Base-by-base conservation (phyloP, 139 green algal species). In the Chlamydomonas schloesseri region DNA sequence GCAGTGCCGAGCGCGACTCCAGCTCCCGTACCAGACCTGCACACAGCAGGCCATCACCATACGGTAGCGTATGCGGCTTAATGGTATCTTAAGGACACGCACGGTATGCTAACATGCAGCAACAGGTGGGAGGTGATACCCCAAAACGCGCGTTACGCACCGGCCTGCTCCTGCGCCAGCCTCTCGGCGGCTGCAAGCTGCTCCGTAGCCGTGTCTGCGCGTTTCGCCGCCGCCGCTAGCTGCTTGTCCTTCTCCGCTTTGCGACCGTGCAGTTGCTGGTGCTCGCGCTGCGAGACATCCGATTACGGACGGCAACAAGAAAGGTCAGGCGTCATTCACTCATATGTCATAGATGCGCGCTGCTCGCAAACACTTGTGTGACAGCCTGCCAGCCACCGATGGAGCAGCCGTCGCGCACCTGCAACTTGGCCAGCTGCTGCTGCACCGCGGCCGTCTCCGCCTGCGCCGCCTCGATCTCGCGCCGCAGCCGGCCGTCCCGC, bases 241-340 rank as follows among this genome's bases (percentile, higher is more conserved):
- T 86, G 80, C 33, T 50, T 47, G 80, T 86, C 80, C 31, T 47
- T 42, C 2, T 86, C 80, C 21, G 50, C 80, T 50, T 86, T 86
- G 21, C 80, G 47, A 26, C 24, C 23, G 26, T 78, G 68, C 17
- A 86, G 47, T 13, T 47, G 29, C 53, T 77, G 68, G 80, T 86
- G 80, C 80, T 86, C 80, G n/a, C 80, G 80, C 80, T 86, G 47
- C 18, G 14, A 69, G 62, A 3, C n/a, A n/a, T n/a, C n/a, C n/a
- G n/a, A n/a, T n/a, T n/a, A n/a, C n/a, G n/a, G n/a, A n/a, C n/a
- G n/a, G n/a, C n/a, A n/a, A n/a, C n/a, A n/a, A n/a, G n/a, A n/a
- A n/a, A n/a, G n/a, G n/a, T n/a, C n/a, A n/a, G n/a, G n/a, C n/a
- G n/a, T n/a, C n/a, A n/a, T n/a, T n/a, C n/a, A n/a, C n/a, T n/a